Conservation (phyloP, 73 alveolate species). For the Halteria grandinella region DNA sequence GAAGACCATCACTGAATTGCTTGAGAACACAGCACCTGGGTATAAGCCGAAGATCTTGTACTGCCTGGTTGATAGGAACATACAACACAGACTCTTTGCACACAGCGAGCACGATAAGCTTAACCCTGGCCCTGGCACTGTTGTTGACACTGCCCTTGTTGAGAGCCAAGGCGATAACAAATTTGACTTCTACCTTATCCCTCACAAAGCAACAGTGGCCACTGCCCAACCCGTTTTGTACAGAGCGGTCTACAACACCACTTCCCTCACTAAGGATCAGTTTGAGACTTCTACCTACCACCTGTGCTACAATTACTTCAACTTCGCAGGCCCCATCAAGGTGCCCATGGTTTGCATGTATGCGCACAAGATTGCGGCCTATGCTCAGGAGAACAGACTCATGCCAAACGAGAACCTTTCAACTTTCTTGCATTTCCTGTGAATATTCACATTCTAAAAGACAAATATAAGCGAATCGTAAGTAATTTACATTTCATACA, state of each 20-base stretch:
- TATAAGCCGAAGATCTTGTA: conserved; percentile 69
- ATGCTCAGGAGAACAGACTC: conserved; percentile 13
- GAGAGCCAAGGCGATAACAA: conserved; percentile 49
- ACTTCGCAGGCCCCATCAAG: conserved; percentile 86
- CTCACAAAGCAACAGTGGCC: conserved; percentile 82
- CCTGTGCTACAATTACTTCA: conserved; percentile 77
- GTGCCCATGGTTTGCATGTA: conserved; percentile 85
- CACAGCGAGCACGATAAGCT: background rate
- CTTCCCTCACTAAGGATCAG: conserved; percentile 11
- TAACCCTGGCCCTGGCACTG: conserved; percentile 84
- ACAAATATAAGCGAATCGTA: too few species aligned
- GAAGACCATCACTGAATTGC: background rate
- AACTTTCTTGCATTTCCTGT: too few species aligned
- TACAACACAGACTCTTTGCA: conserved; percentile 71
- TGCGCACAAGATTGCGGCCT: conserved; percentile 76
- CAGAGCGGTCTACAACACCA: conserved; percentile 67
- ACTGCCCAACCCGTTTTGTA: conserved; percentile 84
- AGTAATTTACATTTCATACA: too few species aligned
- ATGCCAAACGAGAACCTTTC: background rate
- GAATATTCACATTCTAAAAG: too few species aligned
- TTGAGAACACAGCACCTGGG: conserved; percentile 29
- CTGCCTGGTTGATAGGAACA: conserved; percentile 73
- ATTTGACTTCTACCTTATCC: conserved; percentile 82
- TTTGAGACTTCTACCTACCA: conserved; percentile 77
- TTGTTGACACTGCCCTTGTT: conserved; percentile 69